These are phyloP conservation scores for Daedaleopsis nitida DNA, from an alignment of 768 basidiomycete species.

Conservation along the genomic window DNA sequence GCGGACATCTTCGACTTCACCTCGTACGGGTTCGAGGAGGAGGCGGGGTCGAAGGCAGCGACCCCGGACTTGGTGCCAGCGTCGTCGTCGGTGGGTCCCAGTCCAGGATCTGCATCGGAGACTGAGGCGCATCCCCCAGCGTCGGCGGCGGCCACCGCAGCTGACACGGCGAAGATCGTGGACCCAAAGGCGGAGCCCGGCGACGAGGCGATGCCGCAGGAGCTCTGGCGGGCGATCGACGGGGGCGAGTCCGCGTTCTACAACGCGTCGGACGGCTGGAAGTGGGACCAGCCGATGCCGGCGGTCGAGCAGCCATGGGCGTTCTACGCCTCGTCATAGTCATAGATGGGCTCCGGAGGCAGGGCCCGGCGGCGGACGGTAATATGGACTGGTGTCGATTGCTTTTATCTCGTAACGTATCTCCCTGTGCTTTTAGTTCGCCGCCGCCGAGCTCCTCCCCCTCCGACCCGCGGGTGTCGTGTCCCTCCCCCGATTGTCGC, in stretches of 20 bases:
- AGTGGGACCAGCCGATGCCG: constrained; percentile 73
- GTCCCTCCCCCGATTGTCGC: too few species aligned
- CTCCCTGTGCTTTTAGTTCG: constrained; percentile 20
- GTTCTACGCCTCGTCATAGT: constrained; percentile 50
- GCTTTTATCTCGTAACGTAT: constrained; percentile 25
- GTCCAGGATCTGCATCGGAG: constrained; percentile 75
- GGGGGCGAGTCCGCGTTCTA: constrained; percentile 76
- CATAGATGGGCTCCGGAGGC: constrained; percentile 29
- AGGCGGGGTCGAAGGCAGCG: constrained; percentile 59
- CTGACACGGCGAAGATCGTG: constrained; percentile 42
- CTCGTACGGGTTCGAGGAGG: constrained; percentile 56
- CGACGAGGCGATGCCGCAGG: constrained; percentile 57
- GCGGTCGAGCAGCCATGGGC: constrained; percentile 73
- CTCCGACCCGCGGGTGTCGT: background rate
- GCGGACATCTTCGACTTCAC: constrained; percentile 73
- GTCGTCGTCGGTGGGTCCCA: constrained; percentile 69
- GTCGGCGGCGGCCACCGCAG: constrained; percentile 32
- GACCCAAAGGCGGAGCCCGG: constrained; percentile 52
- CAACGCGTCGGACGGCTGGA: constrained; percentile 55
- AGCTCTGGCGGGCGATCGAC: constrained; percentile 70
- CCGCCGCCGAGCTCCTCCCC: constrained; percentile 1
- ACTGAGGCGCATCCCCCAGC: constrained; percentile 51
- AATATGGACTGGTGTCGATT: constrained; percentile 8
- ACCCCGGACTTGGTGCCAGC: constrained; percentile 74
- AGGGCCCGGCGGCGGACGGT: background rate